Conservation (phyloP, 345 rosid genomes). For the Eucalyptus cloeziana region DNA sequence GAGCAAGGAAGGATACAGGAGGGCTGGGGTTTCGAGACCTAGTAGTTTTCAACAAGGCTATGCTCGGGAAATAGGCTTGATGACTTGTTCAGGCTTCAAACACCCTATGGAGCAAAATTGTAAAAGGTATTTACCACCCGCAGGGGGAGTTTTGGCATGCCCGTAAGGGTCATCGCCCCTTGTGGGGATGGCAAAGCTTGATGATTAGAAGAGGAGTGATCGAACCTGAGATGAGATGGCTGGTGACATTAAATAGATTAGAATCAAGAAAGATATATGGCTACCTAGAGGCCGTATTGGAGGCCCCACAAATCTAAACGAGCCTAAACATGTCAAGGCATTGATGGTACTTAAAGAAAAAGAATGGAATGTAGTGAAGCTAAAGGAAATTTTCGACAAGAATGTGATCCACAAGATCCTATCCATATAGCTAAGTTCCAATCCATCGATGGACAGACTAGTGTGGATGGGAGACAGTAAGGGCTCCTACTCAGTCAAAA, state of each 20-base stretch:
- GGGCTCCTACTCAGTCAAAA: too few species aligned
- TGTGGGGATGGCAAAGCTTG: too few species aligned
- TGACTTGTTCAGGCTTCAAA: not conserved
- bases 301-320: not conserved
- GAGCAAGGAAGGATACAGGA: too few species aligned
- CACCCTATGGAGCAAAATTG: too few species aligned
- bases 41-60: not conserved
- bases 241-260: not conserved
- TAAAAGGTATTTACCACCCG: too few species aligned
- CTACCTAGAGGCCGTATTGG: not conserved
- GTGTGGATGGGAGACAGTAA: not conserved
- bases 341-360: not conserved
- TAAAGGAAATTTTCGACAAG: too few species aligned
- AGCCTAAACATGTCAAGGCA: not conserved
- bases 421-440: not conserved
- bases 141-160: too few species aligned
- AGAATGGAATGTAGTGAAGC: not conserved
- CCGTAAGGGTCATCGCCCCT: too few species aligned
- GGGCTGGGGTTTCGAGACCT: not conserved
- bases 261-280: not conserved
- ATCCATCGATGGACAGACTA: not conserved
- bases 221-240: not conserved
- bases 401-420: not conserved
- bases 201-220: not conserved
- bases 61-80: fast-evolving